Conservation (phyloP, 164 flowering plant species). For the Warburgia ugandensis region DNA sequence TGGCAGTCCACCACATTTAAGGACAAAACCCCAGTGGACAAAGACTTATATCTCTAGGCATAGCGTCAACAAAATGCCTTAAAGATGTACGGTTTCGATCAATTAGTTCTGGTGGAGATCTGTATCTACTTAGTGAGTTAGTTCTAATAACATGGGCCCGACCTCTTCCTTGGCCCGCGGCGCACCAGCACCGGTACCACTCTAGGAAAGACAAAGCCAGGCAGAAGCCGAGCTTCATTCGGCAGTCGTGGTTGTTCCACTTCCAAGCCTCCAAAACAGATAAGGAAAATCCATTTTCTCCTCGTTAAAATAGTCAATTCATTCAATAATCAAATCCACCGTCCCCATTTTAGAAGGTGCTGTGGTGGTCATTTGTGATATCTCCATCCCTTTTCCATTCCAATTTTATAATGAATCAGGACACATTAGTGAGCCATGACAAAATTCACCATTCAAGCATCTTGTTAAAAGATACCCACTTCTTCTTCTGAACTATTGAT, state of each 20-base stretch:
- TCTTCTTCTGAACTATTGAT: background rate
- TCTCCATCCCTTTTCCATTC: too few relatives aligned
- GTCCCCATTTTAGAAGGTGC: background rate
- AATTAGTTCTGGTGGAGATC: too few relatives aligned
- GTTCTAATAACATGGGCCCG: too few relatives aligned
- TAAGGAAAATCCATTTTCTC: background rate
- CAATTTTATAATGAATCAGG: background rate
- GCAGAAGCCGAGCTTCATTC: background rate
- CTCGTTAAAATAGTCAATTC: background rate
- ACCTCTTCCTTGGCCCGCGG: too few relatives aligned
- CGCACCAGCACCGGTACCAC: background rate
- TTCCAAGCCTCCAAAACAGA: conserved; percentile 2
- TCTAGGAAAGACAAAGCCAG: background rate
- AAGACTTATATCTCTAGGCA: too few relatives aligned
- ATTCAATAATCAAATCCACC: background rate
- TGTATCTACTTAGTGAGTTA: too few relatives aligned
- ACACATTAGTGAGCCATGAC: conserved; percentile 8
- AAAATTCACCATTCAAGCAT: conserved; percentile 15
- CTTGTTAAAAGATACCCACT: conserved; percentile 12
- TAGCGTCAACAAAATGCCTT: too few relatives aligned
- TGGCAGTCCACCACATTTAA: too few relatives aligned
- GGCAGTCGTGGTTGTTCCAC: conserved; percentile 10
- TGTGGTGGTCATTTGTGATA: background rate
- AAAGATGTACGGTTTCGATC: too few relatives aligned
- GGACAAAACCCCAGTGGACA: too few relatives aligned